These are phyloP conservation scores for Dryas alaskensis DNA, from an alignment of 306 rosid species.

Conservation along the genomic window DNA sequence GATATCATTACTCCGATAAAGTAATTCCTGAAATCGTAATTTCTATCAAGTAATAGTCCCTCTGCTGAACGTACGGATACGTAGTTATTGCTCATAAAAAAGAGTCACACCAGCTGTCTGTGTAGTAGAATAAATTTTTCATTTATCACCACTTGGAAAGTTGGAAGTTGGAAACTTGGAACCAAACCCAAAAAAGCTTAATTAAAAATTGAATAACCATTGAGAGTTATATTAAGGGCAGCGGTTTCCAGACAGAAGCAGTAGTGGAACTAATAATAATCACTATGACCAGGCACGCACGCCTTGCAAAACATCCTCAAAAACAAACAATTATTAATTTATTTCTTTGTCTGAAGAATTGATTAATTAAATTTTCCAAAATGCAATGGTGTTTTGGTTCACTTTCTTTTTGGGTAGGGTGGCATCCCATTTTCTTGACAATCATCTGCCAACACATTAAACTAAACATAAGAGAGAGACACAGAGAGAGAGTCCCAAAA, in stretches of 20 bases:
- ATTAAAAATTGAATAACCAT: no score
- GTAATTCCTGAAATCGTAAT: no score
- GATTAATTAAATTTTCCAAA: neutral
- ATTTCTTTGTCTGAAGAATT: no score
- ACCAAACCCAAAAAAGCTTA: no score
- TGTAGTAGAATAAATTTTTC: no score
- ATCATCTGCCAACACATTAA: conserved; percentile 3
- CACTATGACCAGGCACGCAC: neutral
- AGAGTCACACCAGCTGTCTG: no score
- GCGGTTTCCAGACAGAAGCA: neutral
- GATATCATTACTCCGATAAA: no score
- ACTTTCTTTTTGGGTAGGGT: neutral
- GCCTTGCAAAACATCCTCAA: neutral
- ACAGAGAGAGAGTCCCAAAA: neutral
- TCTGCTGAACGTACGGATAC: no score
- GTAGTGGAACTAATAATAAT: neutral
- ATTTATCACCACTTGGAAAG: no score
- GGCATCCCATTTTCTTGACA: neutral
- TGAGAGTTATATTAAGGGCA: neutral
- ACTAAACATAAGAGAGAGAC: neutral
- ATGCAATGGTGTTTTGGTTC: neutral
- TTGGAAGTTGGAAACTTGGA: no score
- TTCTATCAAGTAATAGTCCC: no score
- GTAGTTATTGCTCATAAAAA: no score
- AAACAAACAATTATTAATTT: neutral